Base-by-base conservation (phyloP, 768 basidiomycete species). In the Boletus reticuloceps region DNA sequence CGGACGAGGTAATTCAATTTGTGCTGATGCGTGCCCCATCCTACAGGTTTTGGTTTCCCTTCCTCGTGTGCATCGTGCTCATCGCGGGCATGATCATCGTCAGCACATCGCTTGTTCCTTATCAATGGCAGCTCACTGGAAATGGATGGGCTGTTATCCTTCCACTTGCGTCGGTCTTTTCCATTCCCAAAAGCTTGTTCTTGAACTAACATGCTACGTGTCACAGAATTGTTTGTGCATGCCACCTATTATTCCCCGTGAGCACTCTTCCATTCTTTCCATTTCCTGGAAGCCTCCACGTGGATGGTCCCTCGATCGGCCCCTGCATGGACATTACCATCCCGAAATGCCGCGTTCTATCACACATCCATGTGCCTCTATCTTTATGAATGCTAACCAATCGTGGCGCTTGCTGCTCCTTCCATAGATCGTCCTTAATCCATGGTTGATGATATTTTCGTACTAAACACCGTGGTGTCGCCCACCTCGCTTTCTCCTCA, bases 361-460 rank as follows among this genome's bases (percentile, higher is more conserved):
- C 51, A 45, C 43, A 6, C 39, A 51, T 29, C 10, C 45, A 32
- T 20, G 10, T 10, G 25, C 38, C 19, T 17, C 17, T 19, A 29
- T 38, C 27, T 43, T 31, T 16, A 50, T 29, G 37, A 29, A 12
- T 39, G 51, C 66, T 69, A 29, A 69, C 61, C 38, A 48, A 51
- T 46, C 46, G 36, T 46, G 55, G 50, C 40, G 17, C 22, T 38
- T 46, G 5, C 48, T 32, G 32, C 34, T 39, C 0, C 39, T 36
- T 45, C 16, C 49, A 32, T 58, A 88, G 79, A 87, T 95, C 59
- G 86, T 91, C 41, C 81, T 94, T 55, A 94, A 94, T 63, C 92
- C 91, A 8, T 91, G 88, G 87, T 76, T 93, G 53, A 90, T 91
- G 87, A 88, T 91, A 51, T 92, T 93, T 74, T 86, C 84, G 0